A percentile compares a stretch with the other conserved stretches of the same genome.
phyloP scores from a whole-genome alignment of 108 stramenopile genomes.

The Fragilaria crotonensis region DNA sequence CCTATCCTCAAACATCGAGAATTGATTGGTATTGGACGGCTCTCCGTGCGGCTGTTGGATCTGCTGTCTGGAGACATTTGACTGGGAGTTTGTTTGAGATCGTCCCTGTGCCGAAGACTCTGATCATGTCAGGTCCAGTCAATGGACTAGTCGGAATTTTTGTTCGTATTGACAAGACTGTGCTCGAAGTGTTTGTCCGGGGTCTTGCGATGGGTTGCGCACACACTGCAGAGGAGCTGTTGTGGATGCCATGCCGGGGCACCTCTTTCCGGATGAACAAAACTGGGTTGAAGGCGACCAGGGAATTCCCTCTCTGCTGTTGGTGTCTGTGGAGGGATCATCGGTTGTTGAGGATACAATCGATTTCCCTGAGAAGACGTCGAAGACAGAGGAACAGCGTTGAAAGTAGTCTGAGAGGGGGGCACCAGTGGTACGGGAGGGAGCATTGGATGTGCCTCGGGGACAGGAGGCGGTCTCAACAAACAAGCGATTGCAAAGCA shows the following conservation, averaged over 20 bases:
- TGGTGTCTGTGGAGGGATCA: background rate
- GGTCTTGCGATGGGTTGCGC: no score
- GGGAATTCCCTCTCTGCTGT: background rate
- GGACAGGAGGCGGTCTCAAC: conserved; percentile 25
- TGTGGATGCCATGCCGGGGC: no score
- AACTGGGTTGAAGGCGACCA: background rate
- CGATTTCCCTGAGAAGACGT: background rate
- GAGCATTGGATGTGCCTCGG: conserved; percentile 3
- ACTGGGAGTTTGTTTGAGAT: background rate
- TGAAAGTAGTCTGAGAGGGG: background rate
- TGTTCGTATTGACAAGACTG: background rate
- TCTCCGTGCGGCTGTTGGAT: background rate
- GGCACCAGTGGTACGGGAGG: background rate
- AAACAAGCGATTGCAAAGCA: conserved; percentile 84
- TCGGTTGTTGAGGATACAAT: background rate
- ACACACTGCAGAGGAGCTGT: no score
- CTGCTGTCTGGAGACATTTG: background rate
- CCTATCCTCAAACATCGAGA: conserved; percentile 34
- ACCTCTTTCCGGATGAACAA: no score
- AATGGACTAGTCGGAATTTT: no score
- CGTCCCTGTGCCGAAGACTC: no score
- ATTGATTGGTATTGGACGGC: background rate
- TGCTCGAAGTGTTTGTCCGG: background rate
- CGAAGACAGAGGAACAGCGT: conserved; percentile 8
- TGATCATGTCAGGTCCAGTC: no score